Evolutionary conservation across 768 basidiomycete species (phyloP), one percentile per base, ranked within the genome.

Genomic region (Serendipita sp.): DNA sequence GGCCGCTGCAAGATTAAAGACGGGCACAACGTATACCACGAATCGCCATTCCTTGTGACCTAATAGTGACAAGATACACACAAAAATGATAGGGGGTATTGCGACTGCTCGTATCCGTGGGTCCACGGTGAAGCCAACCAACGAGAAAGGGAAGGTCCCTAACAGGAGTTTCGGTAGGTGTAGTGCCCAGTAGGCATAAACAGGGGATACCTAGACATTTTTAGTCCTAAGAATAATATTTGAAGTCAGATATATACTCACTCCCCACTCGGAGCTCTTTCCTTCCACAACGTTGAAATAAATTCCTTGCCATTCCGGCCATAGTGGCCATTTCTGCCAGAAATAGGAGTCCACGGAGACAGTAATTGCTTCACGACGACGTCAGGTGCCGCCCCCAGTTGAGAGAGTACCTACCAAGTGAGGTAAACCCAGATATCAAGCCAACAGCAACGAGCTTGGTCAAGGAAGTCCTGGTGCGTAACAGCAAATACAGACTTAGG

Each of bases 11-110:
- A 93, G 73, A 69, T 96, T 95, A 73, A 91, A 77, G 1, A 83
- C 71, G 0, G 94, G 93, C 0, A 97, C 81, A 16, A 84, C 80
- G 70, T 98, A 98, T 5, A 91, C 80, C 65, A 98, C 78, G 74
- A 99, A 99, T 4, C 96, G 82, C 96, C 96, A 99, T 74, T 99
- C 96, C 72, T 99, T 99, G 75, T 99, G 96, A 0, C 82, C 85
- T 1, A 97, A 77, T 35, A 72, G 76, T 71, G 91, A 93, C 72
- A 98, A 81, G 2, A 85, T 68, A 2, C 71, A 73, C 5, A 91
- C 70, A 66, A 86, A 88, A 0, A 70, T 65, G 3, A 84, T 32
- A 2, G 81, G 77, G 0, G 85, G 81, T 8, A 79, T 58, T 3
- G 85, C 73, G 44, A 88, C 75, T 2, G 74, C 71, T 2, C 80